A percentile compares a stretch with the other conserved stretches of the same genome.
Conservation (phyloP, 352 stramenopile species). For the Globisporangium emineosum region DNA sequence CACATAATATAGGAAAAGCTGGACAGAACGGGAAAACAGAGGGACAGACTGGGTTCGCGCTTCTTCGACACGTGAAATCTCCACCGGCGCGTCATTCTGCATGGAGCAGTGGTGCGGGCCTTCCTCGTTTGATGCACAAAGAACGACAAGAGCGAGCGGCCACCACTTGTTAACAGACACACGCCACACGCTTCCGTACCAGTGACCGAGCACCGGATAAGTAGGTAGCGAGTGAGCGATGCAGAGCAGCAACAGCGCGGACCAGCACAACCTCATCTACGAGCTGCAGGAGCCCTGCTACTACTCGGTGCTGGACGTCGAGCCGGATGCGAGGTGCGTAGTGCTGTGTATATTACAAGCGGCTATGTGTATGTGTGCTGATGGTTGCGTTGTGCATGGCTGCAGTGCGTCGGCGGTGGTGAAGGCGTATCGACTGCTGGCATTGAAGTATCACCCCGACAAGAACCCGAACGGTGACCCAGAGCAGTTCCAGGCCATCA, state of each 20-base stretch:
- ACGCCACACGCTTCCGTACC: not conserved
- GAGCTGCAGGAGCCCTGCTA: conserved; percentile 57
- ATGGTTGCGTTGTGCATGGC: not conserved
- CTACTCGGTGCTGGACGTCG: conserved; percentile 67
- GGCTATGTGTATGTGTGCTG: not conserved
- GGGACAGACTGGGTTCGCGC: not conserved
- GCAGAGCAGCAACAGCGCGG: conserved; percentile 20
- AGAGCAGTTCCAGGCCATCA: conserved; percentile 88
- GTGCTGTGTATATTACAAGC: not conserved
- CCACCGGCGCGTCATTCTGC: conserved; percentile 7
- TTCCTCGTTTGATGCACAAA: conserved; percentile 1
- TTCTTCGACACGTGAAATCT: not conserved
- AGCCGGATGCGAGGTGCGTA: conserved; percentile 48
- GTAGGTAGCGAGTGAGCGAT: conserved; percentile 1
- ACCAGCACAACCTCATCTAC: conserved; percentile 29
- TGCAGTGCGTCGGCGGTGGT: conserved; percentile 91
- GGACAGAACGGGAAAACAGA: not conserved
- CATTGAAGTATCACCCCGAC: conserved; percentile 95
- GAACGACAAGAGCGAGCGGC: conserved; percentile 1
- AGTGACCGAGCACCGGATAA: not conserved
- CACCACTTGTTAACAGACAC: not conserved
- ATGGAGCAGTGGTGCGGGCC: not conserved
- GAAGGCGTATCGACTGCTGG: conserved; percentile 92
- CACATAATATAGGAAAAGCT: not conserved
- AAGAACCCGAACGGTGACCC: conserved; percentile 91